Evolutionary conservation across 139 green algal species (phyloP), one percentile per base, ranked within the genome.

Genomic region (Picocystis salinarum): DNA sequence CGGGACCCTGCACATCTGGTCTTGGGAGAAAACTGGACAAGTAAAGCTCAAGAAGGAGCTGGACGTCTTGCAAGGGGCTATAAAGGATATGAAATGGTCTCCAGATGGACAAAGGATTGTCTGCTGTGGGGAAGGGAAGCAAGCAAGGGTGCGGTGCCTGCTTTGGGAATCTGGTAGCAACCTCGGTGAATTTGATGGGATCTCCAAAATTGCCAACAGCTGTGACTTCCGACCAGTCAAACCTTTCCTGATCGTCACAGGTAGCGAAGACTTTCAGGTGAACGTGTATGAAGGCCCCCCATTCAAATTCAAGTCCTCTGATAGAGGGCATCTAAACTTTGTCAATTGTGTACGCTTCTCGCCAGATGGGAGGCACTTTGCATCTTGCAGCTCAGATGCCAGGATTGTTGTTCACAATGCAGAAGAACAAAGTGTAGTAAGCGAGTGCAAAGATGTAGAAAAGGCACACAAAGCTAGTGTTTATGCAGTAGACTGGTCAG

Each of bases 261-360:
- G 48, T 19, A 50, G 55, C 1, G 62, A 71, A 41, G 62, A 71
- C 44, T 58, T 55, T 26, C 18, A 12, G 11, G 40, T 62, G 15
- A 69, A 73, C 45, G 48, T 63, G 20, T 71, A 69, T 29, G 53
- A 61, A 19, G 62, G 62, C n/a, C 62, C 62, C 12, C 62, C 62
- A 6, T 71, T 71, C 42, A 67, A 70, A 41, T 69, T 44, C 39
- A 29, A 39, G 15, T 10, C 5, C n/a, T 39, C 45, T 18, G 30
- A n/a, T 45, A 65, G 42, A 20, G 41, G 52, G 30, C 62, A 71
- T 53, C 24, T 18, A 40, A 71, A 71, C 40, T 71, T 55, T 50
- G 61, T 68, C 29, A 68, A 71, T 60, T 71, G 61, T 29, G 41
- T 71, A 28, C 45, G 61, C 18, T 71, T 45, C 54, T 58, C 46